phyloP scores from a whole-genome alignment of 768 basidiomycete species.

The Cyclocybe cylindracea region DNA sequence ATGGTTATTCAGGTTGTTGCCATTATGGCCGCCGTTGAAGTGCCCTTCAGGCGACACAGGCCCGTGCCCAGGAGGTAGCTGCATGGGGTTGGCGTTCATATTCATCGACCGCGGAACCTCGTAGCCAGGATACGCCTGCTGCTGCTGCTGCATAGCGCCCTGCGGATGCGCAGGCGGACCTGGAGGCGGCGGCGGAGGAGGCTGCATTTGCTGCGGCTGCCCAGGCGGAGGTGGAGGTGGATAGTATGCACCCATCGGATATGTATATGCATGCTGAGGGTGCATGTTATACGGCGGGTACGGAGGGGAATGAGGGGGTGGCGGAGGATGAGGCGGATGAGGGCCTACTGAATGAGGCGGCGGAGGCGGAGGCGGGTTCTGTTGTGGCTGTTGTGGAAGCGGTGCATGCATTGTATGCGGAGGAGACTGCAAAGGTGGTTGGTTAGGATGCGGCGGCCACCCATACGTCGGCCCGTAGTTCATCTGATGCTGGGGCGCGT shows the following conservation, averaged over 20 bases:
- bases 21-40: constrained; percentile 26
- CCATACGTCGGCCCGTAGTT: constrained; percentile 35
- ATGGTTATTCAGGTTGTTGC: constrained; percentile 14
- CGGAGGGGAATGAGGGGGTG: constrained; percentile 29
- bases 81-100: constrained; percentile 14
- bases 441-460: constrained; percentile 36
- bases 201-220: constrained; percentile 25
- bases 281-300: constrained; percentile 35
- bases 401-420: constrained; percentile 29
- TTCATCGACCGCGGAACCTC: constrained; percentile 10
- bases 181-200: constrained; percentile 24
- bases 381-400: constrained; percentile 30
- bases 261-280: constrained; percentile 30
- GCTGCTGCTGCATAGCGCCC: constrained; percentile 7
- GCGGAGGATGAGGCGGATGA: constrained; percentile 24
- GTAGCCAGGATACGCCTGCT: constrained; percentile 6
- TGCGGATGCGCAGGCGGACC: constrained; percentile 15
- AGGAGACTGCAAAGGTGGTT: constrained; percentile 31
- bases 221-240: constrained; percentile 19
- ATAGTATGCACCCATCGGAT: constrained; percentile 32
- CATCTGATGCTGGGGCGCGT: constrained; percentile 29
- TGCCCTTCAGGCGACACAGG: constrained; percentile 27
- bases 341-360: constrained; percentile 19
- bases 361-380: constrained; percentile 21
- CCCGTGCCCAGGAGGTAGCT: constrained; percentile 16